Percentiles rank a stretch among this genome's conserved stretches.
Conservation (phyloP, 2,329 filamentous ascomycete genomes). For the Aureobasidium musti region DNA sequence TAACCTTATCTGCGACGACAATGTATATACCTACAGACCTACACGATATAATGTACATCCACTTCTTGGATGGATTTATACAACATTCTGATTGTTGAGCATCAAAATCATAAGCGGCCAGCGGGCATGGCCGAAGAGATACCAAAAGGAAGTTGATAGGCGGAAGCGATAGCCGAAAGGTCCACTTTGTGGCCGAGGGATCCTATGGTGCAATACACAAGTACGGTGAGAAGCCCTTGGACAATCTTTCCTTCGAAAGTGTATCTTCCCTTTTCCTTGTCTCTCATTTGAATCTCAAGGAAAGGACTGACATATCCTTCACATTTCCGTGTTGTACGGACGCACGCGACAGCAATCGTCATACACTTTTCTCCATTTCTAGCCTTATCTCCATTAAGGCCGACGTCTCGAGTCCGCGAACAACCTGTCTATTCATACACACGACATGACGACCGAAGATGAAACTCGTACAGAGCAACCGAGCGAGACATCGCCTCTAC, state of each 20-base stretch:
- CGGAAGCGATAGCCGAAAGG: conserved; percentile 10
- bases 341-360: background rate
- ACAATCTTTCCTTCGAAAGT: background rate
- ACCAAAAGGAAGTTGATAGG: conserved; percentile 26
- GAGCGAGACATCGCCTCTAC: conserved; percentile 38
- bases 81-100: background rate
- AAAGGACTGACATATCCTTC: conserved; percentile 1
- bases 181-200: conserved; percentile 6
- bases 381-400: conserved; percentile 18
- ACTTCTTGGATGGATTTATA: too few relatives aligned
- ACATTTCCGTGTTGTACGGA: background rate
- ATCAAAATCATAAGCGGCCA: background rate
- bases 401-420: background rate
- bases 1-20: background rate
- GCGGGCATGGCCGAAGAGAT: conserved; percentile 7
- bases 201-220: conserved; percentile 6
- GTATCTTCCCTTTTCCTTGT: background rate
- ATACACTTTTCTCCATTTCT: background rate
- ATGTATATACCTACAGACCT: background rate
- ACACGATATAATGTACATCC: background rate
- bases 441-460: conserved; percentile 12
- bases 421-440: background rate
- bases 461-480: background rate
- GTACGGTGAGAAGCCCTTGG: conserved; percentile 6
- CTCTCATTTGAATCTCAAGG: background rate